Base-by-base conservation (phyloP, 192 early-diverging fungal genomes). In the Coemansia sp. region DNA sequence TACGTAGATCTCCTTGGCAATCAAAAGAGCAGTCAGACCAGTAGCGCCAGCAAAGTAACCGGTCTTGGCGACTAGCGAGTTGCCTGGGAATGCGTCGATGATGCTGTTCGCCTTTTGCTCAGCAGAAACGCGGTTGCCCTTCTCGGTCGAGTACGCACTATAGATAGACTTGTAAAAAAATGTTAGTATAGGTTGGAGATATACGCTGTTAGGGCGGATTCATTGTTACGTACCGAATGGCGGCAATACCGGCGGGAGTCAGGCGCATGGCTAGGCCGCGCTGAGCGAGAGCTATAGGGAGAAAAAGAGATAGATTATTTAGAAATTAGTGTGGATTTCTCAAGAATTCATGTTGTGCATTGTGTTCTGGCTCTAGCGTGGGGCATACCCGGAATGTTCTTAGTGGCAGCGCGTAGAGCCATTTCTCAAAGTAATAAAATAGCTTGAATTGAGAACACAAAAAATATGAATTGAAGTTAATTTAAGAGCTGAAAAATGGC, bases 1-100 rank as follows among this genome's bases (percentile, higher is more conserved):
- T 59, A 97, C 87, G 85, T 97, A 99, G 80, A 99, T 93, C 85
- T 99, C 97, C 91, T 99, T 97, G 62, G 94, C 93, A 73, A 99
- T 89, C 40, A 93, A 79, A 80, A 89, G 93, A 40, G 95, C 91
- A 15, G 95, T 90, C 65, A 93, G 75, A 64, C 93, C 94, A 45
- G 93, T 87, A 59, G 87, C 86, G 22, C 91, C 78, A 50, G 95
- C 92, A 70, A 97, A 86, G 75, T 89, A 93, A 43, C 88, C 89
- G 34, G 97, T 91, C 87, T 99, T 99, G 71, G 92, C 87, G 64
- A 91, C 86, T 41, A 94, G 74, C 62, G 88, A 90, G 69, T 94
- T 89, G 22, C 97, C 97, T 59, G 97, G 97, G 69, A 97, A 92
- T 35, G 92, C 78, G 69, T 96, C 93, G 76, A 99, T 89, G 68